phyloP scores from a whole-genome alignment of 257 asterid species.

The Apocynum venetum region DNA sequence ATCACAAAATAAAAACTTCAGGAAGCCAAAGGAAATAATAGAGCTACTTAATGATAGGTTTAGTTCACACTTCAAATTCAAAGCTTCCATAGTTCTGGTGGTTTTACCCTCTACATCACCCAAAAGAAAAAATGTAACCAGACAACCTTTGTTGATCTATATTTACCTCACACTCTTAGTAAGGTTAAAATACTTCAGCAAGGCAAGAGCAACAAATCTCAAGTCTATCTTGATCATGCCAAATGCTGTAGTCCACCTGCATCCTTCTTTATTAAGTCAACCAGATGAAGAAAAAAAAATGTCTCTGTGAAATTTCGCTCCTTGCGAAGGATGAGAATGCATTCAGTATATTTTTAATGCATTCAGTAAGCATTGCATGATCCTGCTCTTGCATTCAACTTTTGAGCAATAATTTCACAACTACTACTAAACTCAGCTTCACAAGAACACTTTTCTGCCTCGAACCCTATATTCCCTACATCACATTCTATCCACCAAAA shows the following conservation, averaged over 20 bases:
- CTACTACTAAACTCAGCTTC: neutral
- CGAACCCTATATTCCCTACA: neutral
- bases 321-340: neutral
- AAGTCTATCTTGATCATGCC: neutral
- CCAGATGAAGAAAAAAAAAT: neutral
- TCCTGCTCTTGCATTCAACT: neutral
- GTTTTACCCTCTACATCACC: neutral
- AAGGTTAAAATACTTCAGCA: neutral
- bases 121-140: neutral
- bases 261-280: neutral
- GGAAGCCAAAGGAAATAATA: too few species aligned
- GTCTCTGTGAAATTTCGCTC: neutral
- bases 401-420: neutral
- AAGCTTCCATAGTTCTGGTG: neutral
- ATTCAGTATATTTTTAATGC: too few species aligned
- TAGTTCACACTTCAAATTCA: neutral
- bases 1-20: too few species aligned
- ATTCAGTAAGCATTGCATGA: neutral
- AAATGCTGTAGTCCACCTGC: neutral
- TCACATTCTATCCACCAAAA: neutral
- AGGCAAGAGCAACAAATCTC: neutral
- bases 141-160: neutral
- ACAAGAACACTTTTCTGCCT: neutral
- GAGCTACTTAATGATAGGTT: neutral
- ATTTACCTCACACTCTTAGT: neutral